A percentile compares a stretch with the other conserved stretches of the same genome.
Conservation (phyloP, 2,329 filamentous ascomycete species). For the Verruconis gallopava region DNA sequence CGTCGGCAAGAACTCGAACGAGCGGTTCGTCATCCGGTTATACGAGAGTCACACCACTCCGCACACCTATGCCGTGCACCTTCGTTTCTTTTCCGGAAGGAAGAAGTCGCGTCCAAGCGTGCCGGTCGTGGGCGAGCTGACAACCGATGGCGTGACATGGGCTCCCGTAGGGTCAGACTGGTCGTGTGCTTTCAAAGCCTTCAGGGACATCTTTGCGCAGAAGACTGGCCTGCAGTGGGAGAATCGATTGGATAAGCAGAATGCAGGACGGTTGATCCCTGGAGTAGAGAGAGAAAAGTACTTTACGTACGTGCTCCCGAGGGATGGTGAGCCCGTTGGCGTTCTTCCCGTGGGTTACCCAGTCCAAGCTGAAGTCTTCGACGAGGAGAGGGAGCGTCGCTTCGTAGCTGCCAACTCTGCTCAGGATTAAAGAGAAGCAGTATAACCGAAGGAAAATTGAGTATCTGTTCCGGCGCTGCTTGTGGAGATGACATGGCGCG, state of each 20-base stretch:
- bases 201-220: neutral
- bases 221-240: constrained; percentile 5
- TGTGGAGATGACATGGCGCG: no score
- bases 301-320: neutral
- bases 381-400: no score
- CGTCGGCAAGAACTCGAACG: constrained; percentile 35
- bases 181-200: neutral
- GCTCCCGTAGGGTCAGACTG: neutral
- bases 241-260: neutral
- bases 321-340: neutral
- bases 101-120: neutral
- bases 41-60: constrained; percentile 52
- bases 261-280: no score
- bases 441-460: no score
- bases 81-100: constrained; percentile 10
- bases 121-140: neutral
- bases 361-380: no score
- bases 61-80: constrained; percentile 47
- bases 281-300: neutral
- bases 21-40: constrained; percentile 34
- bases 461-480: no score
- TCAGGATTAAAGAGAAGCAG: no score
- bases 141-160: neutral
- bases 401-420: no score
- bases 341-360: no score